Evolutionary conservation across 805 yeast species (phyloP).

Genomic region (Candida silvatica): DNA sequence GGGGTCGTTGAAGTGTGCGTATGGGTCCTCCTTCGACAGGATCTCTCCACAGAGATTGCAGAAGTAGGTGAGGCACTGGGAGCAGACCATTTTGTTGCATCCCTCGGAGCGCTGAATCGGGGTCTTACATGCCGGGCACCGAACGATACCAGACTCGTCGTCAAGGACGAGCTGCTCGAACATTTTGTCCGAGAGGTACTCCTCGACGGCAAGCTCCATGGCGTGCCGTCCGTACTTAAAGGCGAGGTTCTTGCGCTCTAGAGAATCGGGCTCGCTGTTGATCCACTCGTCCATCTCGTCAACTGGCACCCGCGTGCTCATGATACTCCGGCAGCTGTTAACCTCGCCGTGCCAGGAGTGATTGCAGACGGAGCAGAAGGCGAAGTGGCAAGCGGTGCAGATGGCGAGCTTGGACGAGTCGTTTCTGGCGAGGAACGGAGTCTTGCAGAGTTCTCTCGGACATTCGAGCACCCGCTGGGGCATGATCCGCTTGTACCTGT

Average conservation of each 20-base stretch:
- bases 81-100: conserved; percentile 56
- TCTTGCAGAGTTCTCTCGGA: conserved; percentile 36
- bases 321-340: conserved; percentile 32
- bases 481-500: conserved; percentile 32
- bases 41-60: conserved; percentile 47
- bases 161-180: conserved; percentile 35
- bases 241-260: conserved; percentile 12
- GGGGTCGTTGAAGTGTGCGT: conserved; percentile 41
- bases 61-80: conserved; percentile 37
- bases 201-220: conserved; percentile 33
- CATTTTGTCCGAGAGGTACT: conserved; percentile 36
- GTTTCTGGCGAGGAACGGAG: conserved; percentile 38
- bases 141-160: conserved; percentile 32
- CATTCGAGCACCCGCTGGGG: conserved; percentile 44
- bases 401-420: conserved; percentile 36
- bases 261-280: conserved; percentile 15
- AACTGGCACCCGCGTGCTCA: conserved; percentile 27
- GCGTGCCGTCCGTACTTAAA: conserved; percentile 36
- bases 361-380: conserved; percentile 48
- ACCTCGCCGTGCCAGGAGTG: conserved; percentile 56
- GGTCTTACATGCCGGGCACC: conserved; percentile 45
- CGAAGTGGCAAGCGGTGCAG: conserved; percentile 41
- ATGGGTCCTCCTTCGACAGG: conserved; percentile 34
- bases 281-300: conserved; percentile 29
- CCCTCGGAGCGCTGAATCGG: conserved; percentile 51